Evolutionary conservation across 2,329 filamentous ascomycete genomes (phyloP), one percentile per base, ranked within the genome.

Genomic region (Juglanconis juglandina): DNA sequence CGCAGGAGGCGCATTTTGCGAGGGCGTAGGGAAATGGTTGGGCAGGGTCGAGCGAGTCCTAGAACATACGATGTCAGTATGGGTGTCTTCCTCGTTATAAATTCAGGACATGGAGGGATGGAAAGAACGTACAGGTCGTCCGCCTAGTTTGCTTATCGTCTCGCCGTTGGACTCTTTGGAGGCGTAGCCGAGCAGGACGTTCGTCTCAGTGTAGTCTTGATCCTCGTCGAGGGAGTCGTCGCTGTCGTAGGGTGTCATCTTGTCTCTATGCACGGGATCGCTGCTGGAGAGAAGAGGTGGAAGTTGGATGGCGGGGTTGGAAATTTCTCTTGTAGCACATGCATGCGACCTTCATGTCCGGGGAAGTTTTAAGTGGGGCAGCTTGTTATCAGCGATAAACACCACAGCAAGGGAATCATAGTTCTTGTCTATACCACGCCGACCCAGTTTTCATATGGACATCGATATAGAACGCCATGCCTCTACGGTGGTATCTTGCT

Each of bases 161-260:
- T 99, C 94, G 64, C 91, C 88, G 58, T 87, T 89, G 13, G 86
- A 78, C 58, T 96, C 91, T 71, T 87, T 87, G 1, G 90, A 90
- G 3, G 92, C 90, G 73, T 96, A 99, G 4, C 95, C 95, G 11
- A 99, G 83, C 1, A 97, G 84, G 2, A 97, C 92, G 66, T 90
- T 91, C 6, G 95, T 98, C 73, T 91, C 88, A 17, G 87, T 89
- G 63, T 86, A 92, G 51, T 86, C 82, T 5, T 85, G 83, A 13
- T 86, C 82, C 59, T 86, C 87, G 48, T 85, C 90, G 34, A 81
- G 86, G 0, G 91, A 94, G 1, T 88, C 92, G 68, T 97, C 93
- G 71, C 91, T 96, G 68, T 96, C 92, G 77, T 96, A 96, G 14
- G 86, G 81, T 60, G 88, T 81, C 90, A 92, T 93, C 14, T 51